phyloP scores from a whole-genome alignment of 1,284 basidiomycete species.

The Garcileccinum viscosum region DNA sequence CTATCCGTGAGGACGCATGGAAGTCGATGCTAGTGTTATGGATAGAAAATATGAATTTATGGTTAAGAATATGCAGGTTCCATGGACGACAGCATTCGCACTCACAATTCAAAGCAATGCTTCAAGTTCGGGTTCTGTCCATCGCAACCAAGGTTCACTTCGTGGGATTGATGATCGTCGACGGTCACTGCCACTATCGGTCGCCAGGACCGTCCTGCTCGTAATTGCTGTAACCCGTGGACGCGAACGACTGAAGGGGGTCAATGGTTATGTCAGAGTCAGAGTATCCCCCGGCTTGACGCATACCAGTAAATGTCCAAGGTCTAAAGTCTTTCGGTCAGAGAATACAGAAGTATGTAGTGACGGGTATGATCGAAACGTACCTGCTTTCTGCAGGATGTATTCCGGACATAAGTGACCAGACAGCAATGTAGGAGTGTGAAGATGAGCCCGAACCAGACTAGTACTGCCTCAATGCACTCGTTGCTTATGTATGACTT shows the following conservation, averaged over 20 bases:
- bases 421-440: background rate
- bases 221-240: constrained; percentile 52
- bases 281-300: background rate
- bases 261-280: background rate
- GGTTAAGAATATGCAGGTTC: background rate
- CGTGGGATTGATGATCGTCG: constrained; percentile 54
- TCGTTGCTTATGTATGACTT: background rate
- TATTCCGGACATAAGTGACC: background rate
- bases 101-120: constrained; percentile 55
- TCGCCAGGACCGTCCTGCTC: constrained; percentile 62
- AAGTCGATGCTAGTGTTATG: constrained; percentile 45
- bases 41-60: background rate
- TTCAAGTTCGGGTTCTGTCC: constrained; percentile 74
- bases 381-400: constrained; percentile 3
- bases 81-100: background rate
- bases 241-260: constrained; percentile 48
- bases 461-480: too few species aligned
- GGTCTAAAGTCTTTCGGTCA: constrained; percentile 2
- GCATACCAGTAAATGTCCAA: constrained; percentile 21
- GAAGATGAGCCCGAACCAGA: background rate
- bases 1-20: constrained; percentile 47
- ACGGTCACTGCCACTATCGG: constrained; percentile 65
- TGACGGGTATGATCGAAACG: background rate
- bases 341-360: background rate
- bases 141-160: constrained; percentile 64